Conservation (phyloP, 2,329 filamentous ascomycete species). For the Arthrobotrys pseudoclavata region DNA sequence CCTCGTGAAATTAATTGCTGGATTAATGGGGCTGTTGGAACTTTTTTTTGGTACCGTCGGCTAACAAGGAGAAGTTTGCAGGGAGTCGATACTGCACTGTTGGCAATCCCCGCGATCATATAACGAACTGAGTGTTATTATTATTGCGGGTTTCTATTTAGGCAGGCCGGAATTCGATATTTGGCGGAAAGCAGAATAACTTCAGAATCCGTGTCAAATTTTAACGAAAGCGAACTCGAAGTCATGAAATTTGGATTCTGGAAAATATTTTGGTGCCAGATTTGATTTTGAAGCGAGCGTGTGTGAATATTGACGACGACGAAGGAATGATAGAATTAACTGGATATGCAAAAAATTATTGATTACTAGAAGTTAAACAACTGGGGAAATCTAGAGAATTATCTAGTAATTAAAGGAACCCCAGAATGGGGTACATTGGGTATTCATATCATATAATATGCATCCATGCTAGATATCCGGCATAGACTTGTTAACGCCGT, state of each 20-base stretch:
- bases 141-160: slow-evolving; percentile 1
- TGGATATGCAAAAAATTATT: slow-evolving; percentile 32
- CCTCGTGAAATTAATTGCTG: slow-evolving; percentile 29
- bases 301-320: slow-evolving; percentile 1
- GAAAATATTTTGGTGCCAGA: slow-evolving; percentile 7
- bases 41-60: slow-evolving; percentile 26
- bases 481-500: slow-evolving; percentile 44
- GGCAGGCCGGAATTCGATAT: slow-evolving; percentile 36
- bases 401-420: slow-evolving; percentile 48
- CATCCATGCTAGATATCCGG: slow-evolving; percentile 21
- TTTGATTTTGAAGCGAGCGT: slow-evolving; percentile 15
- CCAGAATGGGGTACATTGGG: slow-evolving; percentile 27
- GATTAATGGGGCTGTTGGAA: slow-evolving; percentile 16
- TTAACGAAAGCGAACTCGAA: slow-evolving; percentile 23
- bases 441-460: slow-evolving; percentile 14
- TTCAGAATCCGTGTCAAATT: slow-evolving; percentile 37
- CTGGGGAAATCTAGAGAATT: slow-evolving; percentile 36
- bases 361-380: slow-evolving; percentile 28
- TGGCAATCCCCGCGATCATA: slow-evolving; percentile 32
- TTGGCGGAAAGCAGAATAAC: slow-evolving; percentile 17
- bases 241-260: slow-evolving; percentile 26
- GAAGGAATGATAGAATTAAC: slow-evolving; percentile 26
- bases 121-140: slow-evolving; percentile 27
- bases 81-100: slow-evolving; percentile 26
- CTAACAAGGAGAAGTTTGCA: slow-evolving; percentile 22